Evolutionary conservation across 2,329 filamentous ascomycete genomes (phyloP).

Genomic region (Verticillium longisporum): DNA sequence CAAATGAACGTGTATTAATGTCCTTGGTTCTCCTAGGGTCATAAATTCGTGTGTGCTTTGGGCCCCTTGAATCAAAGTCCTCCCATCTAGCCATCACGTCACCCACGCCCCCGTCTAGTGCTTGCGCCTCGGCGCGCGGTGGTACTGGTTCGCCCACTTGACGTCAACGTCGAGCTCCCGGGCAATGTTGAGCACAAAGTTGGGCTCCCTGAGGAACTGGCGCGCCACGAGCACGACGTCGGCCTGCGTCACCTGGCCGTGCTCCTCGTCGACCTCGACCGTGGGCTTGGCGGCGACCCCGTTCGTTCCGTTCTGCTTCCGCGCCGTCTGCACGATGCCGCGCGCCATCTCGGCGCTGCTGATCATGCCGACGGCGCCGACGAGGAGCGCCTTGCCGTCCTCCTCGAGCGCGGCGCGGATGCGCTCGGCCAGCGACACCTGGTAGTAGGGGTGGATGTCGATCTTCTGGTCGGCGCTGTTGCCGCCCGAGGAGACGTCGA

Average conservation of each 20-base stretch:
- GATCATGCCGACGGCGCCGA: slow-evolving; percentile 72
- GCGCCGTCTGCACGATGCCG: slow-evolving; percentile 41
- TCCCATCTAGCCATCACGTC: no score
- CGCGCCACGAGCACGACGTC: slow-evolving; percentile 71
- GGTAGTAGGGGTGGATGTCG: slow-evolving; percentile 58
- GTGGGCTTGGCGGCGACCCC: slow-evolving; percentile 20
- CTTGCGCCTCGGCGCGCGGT: slow-evolving; percentile 23
- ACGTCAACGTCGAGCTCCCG: slow-evolving; percentile 65
- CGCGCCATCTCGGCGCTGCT: slow-evolving; percentile 62
- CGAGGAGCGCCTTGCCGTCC: slow-evolving; percentile 46
- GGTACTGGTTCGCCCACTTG: slow-evolving; percentile 64
- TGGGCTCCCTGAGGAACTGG: slow-evolving; percentile 76
- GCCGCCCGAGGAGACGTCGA: slow-evolving; percentile 76
- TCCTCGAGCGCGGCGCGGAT: slow-evolving; percentile 59
- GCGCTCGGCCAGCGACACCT: slow-evolving; percentile 63
- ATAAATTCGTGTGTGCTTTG: neutral
- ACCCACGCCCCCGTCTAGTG: neutral
- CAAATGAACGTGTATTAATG: no score
- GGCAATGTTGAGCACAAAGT: slow-evolving; percentile 67
- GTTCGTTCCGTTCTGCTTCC: slow-evolving; percentile 11
- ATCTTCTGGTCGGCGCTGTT: slow-evolving; percentile 58
- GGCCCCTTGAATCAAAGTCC: no score
- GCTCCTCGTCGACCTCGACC: slow-evolving; percentile 31
- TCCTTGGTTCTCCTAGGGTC: no score
- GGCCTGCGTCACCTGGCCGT: slow-evolving; percentile 34